phyloP scores from a whole-genome alignment of 306 rosid species.

The Hylodesmum podocarpum region DNA sequence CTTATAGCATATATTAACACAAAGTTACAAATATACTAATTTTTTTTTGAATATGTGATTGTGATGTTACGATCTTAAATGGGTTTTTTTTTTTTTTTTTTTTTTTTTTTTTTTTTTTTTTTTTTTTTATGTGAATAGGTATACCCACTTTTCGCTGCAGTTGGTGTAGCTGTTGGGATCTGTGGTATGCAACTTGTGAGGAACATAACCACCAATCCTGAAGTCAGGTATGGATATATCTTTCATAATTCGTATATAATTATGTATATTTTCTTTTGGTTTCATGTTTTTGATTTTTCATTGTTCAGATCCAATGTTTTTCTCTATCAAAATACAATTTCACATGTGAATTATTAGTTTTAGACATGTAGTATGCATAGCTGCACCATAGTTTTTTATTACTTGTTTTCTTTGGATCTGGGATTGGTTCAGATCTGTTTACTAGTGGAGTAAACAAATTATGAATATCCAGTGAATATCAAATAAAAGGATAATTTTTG shows the following conservation, averaged over 20 bases:
- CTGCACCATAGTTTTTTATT: neutral
- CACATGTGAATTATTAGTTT: neutral
- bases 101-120: conserved; percentile 6
- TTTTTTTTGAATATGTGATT: neutral
- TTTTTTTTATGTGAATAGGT: conserved; percentile 47
- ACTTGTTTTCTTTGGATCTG: neutral
- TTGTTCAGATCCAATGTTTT: conserved; percentile 5
- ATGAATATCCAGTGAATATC: neutral
- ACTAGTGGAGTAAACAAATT: neutral
- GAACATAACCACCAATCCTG: conserved; percentile 77
- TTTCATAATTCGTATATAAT: neutral
- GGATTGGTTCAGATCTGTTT: neutral
- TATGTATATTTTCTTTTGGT: neutral
- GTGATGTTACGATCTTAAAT: neutral
- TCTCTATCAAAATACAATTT: neutral
- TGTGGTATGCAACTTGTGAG: conserved; percentile 86
- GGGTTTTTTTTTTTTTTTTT: neutral
- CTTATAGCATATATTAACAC: too few relatives aligned
- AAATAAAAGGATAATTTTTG: too few relatives aligned
- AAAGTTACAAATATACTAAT: too few relatives aligned
- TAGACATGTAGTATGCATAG: neutral
- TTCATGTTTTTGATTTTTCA: neutral
- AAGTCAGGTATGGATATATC: conserved; percentile 74
- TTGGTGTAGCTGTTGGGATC: conserved; percentile 79
- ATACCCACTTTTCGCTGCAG: conserved; percentile 77